Base-by-base conservation (phyloP, 1,139 yeast species). In the Tardiomyces blankii region DNA sequence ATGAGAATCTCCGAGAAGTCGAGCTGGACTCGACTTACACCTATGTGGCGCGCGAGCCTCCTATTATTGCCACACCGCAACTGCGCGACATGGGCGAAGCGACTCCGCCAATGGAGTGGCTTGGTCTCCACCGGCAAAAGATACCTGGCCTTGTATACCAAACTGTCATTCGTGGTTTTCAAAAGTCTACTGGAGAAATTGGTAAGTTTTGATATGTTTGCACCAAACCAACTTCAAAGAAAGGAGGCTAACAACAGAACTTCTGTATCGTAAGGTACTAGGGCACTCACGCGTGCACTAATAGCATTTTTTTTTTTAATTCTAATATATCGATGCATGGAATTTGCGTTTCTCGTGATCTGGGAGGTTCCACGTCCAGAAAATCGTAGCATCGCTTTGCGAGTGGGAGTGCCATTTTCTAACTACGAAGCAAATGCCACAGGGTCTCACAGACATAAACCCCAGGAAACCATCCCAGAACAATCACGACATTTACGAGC, bases 21-120 rank as follows among this genome's bases (percentile, higher is more conserved):
- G 79, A 82, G 35, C 66, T 70, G 33, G 77, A 74, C 38, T 70
- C 80, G 7, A 77, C 76, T 51, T 84, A 35, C 46, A 50, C 53
- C 3, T 91, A 91, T 56, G 59, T 73, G 16, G 77, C 97, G 0
- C 58, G 84, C 25, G 78, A 75, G 38, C 83, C 84, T 9, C 95
- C 96, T 1, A 70, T 77, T 9, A 87, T 91, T 42, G 94, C 85
- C 51, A 86, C 91, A 21, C 97, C 97, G 1, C 93, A 82, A 56
- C 69, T 91, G 55, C 79, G 80, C 57, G 97, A 91, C 59, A 71
- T 91, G 58, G 97, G 97, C 28, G 91, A 84, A 64, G 97, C 96
- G 1, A 91, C 98, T 0, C 98, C 98, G 1, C 97, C 98, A 2
- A 68, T 91, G 51, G 97, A 91, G 62, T 91, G 98, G 98, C 84